A percentile compares a stretch with the other conserved stretches of the same genome.
Conservation (phyloP, 345 rosid species). For the Erucastrum elatum region DNA sequence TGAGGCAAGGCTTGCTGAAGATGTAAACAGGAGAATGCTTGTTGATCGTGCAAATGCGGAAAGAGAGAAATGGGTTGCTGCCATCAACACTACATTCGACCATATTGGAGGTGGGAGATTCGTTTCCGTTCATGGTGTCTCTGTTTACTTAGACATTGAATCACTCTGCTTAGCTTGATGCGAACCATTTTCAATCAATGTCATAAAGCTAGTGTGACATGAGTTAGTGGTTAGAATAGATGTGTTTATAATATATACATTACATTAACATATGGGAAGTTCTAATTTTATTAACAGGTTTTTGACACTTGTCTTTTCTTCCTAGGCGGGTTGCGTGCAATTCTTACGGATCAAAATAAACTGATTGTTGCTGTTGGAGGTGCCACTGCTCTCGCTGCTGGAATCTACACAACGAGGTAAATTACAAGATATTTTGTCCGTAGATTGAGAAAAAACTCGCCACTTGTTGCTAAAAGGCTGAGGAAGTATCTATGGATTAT, state of each 20-base stretch:
- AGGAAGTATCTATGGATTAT: conserved; percentile 3
- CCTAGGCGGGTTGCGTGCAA: conserved; percentile 87
- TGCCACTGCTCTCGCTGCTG: conserved; percentile 95
- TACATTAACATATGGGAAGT: not conserved
- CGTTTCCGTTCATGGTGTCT: not conserved
- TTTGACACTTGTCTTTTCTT: conserved; percentile 30
- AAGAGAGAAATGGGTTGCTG: conserved; percentile 97
- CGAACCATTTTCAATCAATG: not conserved
- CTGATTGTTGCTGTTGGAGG: conserved; percentile 94
- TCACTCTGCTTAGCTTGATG: not conserved
- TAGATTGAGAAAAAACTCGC: not conserved
- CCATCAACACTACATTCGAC: conserved; percentile 91
- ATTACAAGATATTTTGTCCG: not conserved
- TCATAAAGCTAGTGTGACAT: not conserved
- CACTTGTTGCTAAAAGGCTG: not conserved
- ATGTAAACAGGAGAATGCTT: conserved; percentile 84
- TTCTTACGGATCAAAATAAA: conserved; percentile 95
- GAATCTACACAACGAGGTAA: conserved; percentile 95
- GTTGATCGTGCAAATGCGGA: conserved; percentile 98
- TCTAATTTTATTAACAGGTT: conserved; percentile 8
- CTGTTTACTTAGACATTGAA: not conserved
- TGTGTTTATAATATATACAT: not conserved
- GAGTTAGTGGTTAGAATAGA: conserved; percentile 5
- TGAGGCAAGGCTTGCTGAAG: conserved; percentile 97
- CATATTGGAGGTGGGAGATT: conserved; percentile 82